phyloP scores from a whole-genome alignment of 208 protist species.

The Crithidia expoeki region DNA sequence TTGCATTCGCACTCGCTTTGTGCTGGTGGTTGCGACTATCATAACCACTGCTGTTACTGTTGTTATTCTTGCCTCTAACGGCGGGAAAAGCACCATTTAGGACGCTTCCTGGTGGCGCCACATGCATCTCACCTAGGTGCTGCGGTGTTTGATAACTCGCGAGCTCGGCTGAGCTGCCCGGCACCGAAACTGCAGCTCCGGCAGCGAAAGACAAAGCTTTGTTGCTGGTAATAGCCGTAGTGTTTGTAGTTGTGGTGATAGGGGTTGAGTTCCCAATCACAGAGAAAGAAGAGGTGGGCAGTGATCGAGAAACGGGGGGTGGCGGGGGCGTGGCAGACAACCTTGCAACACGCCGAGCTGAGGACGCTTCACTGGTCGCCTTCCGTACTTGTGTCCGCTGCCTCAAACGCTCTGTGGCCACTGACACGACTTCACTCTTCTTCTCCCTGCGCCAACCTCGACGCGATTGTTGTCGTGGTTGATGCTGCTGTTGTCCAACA shows the following conservation, averaged over 20 bases:
- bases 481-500: not conserved
- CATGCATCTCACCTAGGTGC: not conserved
- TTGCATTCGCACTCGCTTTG: no score
- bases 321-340: not conserved
- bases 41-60: not conserved
- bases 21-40: not conserved
- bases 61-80: not conserved
- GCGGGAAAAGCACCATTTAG: not conserved
- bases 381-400: slow-evolving; percentile 9
- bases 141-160: not conserved
- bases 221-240: not conserved
- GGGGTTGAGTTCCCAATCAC: not conserved
- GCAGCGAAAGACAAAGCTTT: no score
- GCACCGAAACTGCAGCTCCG: not conserved
- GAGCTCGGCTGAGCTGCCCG: not conserved
- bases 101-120: not conserved
- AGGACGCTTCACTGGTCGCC: not conserved
- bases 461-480: not conserved
- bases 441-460: not conserved
- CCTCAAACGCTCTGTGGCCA: not conserved
- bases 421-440: not conserved
- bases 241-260: not conserved
- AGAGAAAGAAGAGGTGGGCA: not conserved
- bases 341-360: slow-evolving; percentile 1
- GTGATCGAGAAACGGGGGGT: not conserved